These are phyloP conservation scores for Trichoderma atrobrunneum DNA, from an alignment of 2,329 filamentous ascomycete genomes.

Conservation along the genomic window DNA sequence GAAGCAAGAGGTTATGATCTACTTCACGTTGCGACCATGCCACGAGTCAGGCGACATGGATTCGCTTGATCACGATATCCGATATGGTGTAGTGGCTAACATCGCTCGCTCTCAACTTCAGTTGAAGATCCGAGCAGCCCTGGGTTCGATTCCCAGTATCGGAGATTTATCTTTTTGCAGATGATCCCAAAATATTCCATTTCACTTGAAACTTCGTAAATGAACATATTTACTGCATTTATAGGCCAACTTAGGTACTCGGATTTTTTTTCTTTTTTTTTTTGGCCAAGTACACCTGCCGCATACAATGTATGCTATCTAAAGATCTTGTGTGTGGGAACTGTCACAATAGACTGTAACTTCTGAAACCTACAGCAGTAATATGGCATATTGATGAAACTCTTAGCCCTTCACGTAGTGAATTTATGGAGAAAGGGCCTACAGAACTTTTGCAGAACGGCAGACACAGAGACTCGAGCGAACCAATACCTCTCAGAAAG, in stretches of 20 bases:
- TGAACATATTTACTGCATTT: too few species aligned
- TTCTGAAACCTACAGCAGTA: not conserved
- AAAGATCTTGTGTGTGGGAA: too few species aligned
- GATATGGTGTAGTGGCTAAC: constrained; percentile 39
- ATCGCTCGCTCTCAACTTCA: constrained; percentile 35
- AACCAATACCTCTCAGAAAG: not conserved
- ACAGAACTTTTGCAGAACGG: not conserved
- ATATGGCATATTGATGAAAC: not conserved
- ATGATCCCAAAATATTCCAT: too few species aligned
- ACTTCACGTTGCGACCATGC: not conserved
- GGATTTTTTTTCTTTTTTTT: too few species aligned
- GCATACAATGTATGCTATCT: too few species aligned
- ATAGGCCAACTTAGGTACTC: too few species aligned
- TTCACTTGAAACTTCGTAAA: too few species aligned
- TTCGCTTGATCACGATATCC: constrained; percentile 23
- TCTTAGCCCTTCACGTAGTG: accelerated
- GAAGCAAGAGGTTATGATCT: not conserved
- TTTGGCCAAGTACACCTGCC: too few species aligned
- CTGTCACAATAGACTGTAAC: too few species aligned
- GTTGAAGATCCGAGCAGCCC: not conserved
- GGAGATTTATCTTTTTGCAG: not conserved
- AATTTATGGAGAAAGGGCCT: not conserved
- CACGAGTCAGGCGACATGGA: constrained; percentile 4
- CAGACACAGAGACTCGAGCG: not conserved
- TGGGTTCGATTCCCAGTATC: not conserved